Percentiles rank a stretch among this genome's conserved stretches.
Evolutionary conservation across 2,329 filamentous ascomycete genomes (phyloP).

Genomic region (Fusarium sublunatum): DNA sequence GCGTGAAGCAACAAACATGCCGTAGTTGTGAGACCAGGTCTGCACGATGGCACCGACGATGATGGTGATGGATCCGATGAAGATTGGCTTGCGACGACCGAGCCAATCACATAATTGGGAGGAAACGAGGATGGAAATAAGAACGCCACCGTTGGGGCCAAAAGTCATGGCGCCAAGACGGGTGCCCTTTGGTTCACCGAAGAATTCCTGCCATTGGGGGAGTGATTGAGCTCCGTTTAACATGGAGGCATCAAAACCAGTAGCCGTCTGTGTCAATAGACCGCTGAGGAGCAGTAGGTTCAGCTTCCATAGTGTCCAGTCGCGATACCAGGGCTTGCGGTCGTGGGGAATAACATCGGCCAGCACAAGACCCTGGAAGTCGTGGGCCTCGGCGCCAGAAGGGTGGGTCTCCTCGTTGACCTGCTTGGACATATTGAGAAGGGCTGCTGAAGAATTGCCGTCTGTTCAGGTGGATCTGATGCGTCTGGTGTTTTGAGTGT

Average conservation of each 20-base stretch:
- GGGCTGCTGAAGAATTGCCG: not conserved
- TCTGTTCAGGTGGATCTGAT: not conserved
- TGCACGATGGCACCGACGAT: constrained; percentile 48
- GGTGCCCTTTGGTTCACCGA: constrained; percentile 45
- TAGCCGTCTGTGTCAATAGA: constrained; percentile 48
- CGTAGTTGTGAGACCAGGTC: constrained; percentile 47
- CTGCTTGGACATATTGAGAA: constrained; percentile 20
- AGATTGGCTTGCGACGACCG: constrained; percentile 46
- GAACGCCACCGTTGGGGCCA: constrained; percentile 39
- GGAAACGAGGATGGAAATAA: constrained; percentile 42
- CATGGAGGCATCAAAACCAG: constrained; percentile 51
- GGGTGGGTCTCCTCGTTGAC: constrained; percentile 21
- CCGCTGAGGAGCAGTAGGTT: constrained; percentile 49
- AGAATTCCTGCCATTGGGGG: constrained; percentile 47
- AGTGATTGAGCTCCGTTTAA: constrained; percentile 51
- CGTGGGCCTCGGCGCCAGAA: constrained; percentile 24
- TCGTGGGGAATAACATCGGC: constrained; percentile 39
- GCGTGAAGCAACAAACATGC: constrained; percentile 51
- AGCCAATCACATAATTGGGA: constrained; percentile 47
- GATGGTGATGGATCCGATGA: constrained; percentile 44
- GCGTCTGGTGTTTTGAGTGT: constrained; percentile 3
- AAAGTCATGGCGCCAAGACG: constrained; percentile 49
- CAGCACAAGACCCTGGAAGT: constrained; percentile 43
- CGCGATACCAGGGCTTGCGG: constrained; percentile 40
- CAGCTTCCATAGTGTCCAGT: constrained; percentile 45